These are phyloP conservation scores for Flaveria bidentis DNA, from an alignment of 129 eudicot genomes.

Conservation along the genomic window DNA sequence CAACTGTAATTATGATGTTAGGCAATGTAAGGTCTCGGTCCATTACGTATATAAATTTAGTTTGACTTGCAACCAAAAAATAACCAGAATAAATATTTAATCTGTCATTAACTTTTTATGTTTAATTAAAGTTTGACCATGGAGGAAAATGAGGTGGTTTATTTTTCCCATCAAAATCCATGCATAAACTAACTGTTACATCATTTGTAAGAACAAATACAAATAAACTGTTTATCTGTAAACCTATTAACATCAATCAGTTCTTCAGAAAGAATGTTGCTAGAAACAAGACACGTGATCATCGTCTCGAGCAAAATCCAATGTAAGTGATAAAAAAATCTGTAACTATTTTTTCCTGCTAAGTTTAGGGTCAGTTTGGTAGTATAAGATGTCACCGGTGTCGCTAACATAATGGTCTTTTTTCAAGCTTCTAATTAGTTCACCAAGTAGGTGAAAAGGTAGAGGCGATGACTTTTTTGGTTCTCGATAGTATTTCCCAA, in stretches of 20 bases:
- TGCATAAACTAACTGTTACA: conserved; percentile 15
- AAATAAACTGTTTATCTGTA: background rate
- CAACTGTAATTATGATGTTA: too few species aligned
- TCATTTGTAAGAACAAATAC: conserved; percentile 16
- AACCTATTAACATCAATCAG: conserved; percentile 19
- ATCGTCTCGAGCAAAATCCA: conserved; percentile 7
- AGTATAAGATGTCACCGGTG: conserved; percentile 55
- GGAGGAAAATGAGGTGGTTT: background rate
- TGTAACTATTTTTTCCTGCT: conserved; percentile 19
- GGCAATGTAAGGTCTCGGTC: too few species aligned
- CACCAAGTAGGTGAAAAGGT: conserved; percentile 54
- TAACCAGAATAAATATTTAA: background rate
- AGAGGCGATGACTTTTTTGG: conserved; percentile 56
- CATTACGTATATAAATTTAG: too few species aligned
- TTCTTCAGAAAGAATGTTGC: conserved; percentile 27
- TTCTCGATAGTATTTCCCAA: conserved; percentile 62
- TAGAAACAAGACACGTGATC: background rate
- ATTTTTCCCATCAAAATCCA: conserved; percentile 4
- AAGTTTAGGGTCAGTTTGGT: conserved; percentile 53
- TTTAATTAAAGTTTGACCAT: background rate
- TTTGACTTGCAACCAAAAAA: too few species aligned
- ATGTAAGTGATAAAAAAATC: background rate
- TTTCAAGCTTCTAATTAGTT: conserved; percentile 45
- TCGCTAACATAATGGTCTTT: conserved; percentile 64
- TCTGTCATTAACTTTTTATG: background rate